Evolutionary conservation across 2,329 filamentous ascomycete genomes (phyloP).

Genomic region (Diaporthe vaccinii): DNA sequence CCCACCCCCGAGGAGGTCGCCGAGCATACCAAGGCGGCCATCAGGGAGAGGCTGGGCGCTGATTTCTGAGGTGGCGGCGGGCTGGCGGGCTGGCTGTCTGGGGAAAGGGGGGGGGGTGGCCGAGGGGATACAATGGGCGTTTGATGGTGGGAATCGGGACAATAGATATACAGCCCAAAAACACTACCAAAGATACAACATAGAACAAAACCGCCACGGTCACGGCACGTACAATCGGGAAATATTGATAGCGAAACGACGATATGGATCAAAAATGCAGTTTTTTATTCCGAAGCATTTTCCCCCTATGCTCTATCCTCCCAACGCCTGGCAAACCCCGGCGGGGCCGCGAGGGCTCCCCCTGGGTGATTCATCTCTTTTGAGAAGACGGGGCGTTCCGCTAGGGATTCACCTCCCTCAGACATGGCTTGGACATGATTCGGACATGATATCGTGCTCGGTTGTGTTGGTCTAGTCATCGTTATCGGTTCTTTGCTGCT

Average conservation of each 20-base stretch:
- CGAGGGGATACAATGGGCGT: neutral
- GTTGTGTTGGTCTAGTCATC: conserved; percentile 35
- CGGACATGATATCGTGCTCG: neutral
- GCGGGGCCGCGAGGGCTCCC: neutral
- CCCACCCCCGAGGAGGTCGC: conserved; percentile 74
- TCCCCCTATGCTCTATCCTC: conserved; percentile 39
- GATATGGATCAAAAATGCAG: conserved; percentile 37
- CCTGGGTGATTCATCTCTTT: conserved; percentile 24
- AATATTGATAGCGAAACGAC: neutral
- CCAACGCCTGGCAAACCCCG: conserved; percentile 39
- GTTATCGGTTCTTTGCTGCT: conserved; percentile 42
- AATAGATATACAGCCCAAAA: conserved; percentile 2
- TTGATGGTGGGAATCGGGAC: conserved; percentile 7
- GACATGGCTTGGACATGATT: conserved; percentile 24
- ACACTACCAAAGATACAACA: conserved; percentile 23
- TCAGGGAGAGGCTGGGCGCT: conserved; percentile 64
- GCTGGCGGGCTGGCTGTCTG: neutral
- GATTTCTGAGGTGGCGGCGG: conserved; percentile 50
- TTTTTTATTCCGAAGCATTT: conserved; percentile 41
- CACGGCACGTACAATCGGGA: conserved; percentile 16
- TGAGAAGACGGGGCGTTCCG: conserved; percentile 6
- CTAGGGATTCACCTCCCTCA: neutral
- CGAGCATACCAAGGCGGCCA: conserved; percentile 63
- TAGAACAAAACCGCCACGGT: conserved; percentile 23
- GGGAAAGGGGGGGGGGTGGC: neutral